Percentiles rank a stretch among this genome's conserved stretches.
Conservation (phyloP, 2,329 filamentous ascomycete species). For the Alternaria angustiovoidea region DNA sequence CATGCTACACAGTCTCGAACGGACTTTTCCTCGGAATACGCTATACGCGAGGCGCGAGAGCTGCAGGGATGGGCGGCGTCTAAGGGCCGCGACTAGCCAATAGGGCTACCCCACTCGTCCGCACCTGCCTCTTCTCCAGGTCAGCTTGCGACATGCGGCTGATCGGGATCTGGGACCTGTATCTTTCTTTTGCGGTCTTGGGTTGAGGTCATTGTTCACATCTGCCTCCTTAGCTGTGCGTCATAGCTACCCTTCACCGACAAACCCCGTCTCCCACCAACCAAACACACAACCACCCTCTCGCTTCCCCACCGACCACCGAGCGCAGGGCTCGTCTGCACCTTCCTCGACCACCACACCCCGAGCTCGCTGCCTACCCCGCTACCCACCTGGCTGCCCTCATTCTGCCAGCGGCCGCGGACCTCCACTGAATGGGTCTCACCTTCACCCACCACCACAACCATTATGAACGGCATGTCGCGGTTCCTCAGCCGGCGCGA, state of each 20-base stretch:
- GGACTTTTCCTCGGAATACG: constrained; percentile 25
- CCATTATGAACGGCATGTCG: constrained; percentile 61
- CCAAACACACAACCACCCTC: background rate
- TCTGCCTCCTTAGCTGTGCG: background rate
- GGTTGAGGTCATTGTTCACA: constrained; percentile 8
- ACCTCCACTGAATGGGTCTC: constrained; percentile 30
- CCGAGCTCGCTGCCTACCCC: constrained; percentile 24
- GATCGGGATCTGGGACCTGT: background rate
- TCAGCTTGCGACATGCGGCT: constrained; percentile 13
- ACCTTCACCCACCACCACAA: constrained; percentile 27
- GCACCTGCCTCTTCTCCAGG: constrained; percentile 13
- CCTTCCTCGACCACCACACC: constrained; percentile 14
- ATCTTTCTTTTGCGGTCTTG: background rate
- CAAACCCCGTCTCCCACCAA: background rate
- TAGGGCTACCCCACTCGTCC: constrained; percentile 17
- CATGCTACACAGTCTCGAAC: constrained; percentile 10
- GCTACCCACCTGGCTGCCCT: constrained; percentile 4
- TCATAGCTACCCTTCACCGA: constrained; percentile 8
- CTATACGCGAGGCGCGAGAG: constrained; percentile 18
- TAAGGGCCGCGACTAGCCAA: constrained; percentile 16
- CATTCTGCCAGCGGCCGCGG: constrained; percentile 10
- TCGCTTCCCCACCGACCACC: constrained; percentile 13
- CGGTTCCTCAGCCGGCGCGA: constrained; percentile 77
- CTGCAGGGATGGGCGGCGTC: constrained; percentile 23
- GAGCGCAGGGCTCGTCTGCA: constrained; percentile 16